Percentiles rank a stretch among this genome's conserved stretches.
Conservation (phyloP, 441 rosid genomes). For the Pelargonium fulgidum region DNA sequence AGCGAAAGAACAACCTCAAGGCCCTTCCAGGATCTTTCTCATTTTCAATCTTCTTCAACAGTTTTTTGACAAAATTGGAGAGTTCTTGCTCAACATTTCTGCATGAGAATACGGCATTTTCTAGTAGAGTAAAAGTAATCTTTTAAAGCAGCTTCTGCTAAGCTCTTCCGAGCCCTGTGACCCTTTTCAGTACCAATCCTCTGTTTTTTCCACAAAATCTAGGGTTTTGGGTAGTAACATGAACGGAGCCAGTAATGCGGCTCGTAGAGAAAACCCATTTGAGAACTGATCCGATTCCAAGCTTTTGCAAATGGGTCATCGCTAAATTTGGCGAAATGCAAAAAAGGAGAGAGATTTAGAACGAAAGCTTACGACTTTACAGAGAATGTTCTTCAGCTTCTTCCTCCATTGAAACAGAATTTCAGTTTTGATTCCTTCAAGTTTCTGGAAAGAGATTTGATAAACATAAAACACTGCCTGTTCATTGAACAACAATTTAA, state of each 20-base stretch:
- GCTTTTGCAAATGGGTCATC: slow-evolving; percentile 7
- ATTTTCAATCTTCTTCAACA: slow-evolving; percentile 31
- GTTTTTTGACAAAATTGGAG: slow-evolving; percentile 51
- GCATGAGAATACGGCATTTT: slow-evolving; percentile 50
- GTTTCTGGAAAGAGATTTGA: too few species aligned
- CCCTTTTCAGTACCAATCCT: background rate
- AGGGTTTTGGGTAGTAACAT: background rate
- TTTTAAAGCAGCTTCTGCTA: slow-evolving; percentile 56
- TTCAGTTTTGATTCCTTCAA: too few species aligned
- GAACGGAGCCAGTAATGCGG: background rate
- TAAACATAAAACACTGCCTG: too few species aligned
- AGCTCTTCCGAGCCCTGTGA: background rate
- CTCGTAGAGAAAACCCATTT: background rate
- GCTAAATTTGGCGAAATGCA: background rate
- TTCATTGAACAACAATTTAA: too few species aligned
- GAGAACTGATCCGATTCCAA: background rate
- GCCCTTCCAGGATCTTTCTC: slow-evolving; percentile 31
- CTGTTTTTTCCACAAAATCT: background rate
- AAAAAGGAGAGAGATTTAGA: background rate
- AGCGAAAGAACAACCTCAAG: slow-evolving; percentile 42
- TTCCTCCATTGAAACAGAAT: too few species aligned
- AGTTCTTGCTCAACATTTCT: slow-evolving; percentile 54
- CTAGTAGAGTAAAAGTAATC: slow-evolving; percentile 67
- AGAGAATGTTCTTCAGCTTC: too few species aligned
- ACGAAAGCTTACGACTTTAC: background rate